Base-by-base conservation (phyloP, 2,329 filamentous ascomycete species). In the Xylaria polymorpha region DNA sequence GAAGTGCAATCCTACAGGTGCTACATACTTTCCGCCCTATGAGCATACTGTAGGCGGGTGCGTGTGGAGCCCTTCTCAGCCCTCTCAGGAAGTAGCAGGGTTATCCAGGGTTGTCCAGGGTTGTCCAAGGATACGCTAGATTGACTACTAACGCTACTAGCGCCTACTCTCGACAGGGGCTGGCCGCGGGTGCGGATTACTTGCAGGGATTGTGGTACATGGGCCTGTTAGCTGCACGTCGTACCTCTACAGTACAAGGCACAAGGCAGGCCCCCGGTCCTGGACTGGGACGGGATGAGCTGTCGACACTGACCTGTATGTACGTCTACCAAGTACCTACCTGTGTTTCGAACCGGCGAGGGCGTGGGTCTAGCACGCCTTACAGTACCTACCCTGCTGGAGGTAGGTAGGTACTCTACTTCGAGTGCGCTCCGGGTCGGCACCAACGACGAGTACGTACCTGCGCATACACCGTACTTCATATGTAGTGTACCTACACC, bases 181-280 rank as follows among this genome's bases (percentile, higher is more conserved):
- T 48, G 65, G 64, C 67, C 43, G 70, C 65, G 64, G 69, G 58
- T 70, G 57, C 39, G 55, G 65, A 64, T 71, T 68, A 56, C 57
- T 55, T 18, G 68, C 70, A 71, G 70, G 70, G 70, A 22, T 71
- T 41, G 37, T 50, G 58, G 67, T 69, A 71, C 69, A 69, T 69
- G 50, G 59, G 29, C 39, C 4, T 61, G 58, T 51, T 68, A 61
- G 50, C 67, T 63, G 56, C 57, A 67, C 57, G 14, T 29, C 25
- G 69, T 71, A 71, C 55, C 69, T 67, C 61, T 70, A 67, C 67
- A 56, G 25, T 70, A 67, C 67, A 56, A 37, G 10, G 15, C 20
- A 35, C 35, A 56, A 37, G 65, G 20, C 60, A 29, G 18, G n/a
- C 43, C 39, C 39, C 56, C 37, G 25, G 25, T 51, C 53, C 61